phyloP scores from a whole-genome alignment of 345 rosid genomes.

The Corchorus olitorius region DNA sequence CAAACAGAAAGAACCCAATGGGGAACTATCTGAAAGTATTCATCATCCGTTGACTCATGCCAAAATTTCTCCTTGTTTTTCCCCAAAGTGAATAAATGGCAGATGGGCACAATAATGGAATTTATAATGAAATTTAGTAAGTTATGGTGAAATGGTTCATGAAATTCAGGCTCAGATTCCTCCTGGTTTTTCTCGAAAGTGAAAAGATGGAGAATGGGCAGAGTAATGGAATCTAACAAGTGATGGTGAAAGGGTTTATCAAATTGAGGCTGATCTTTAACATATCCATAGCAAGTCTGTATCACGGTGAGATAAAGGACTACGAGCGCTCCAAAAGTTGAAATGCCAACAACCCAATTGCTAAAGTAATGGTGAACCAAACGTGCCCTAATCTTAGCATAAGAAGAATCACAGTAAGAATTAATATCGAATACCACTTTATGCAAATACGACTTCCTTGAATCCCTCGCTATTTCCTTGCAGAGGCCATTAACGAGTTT shows the following conservation, averaged over 20 bases:
- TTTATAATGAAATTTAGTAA: too few species aligned
- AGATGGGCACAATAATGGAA: too few species aligned
- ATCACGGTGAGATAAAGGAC: slow-evolving; percentile 24
- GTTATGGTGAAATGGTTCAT: too few species aligned
- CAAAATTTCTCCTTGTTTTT: too few species aligned
- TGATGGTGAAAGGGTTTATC: neutral
- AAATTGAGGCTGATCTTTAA: neutral
- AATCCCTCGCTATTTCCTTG: slow-evolving; percentile 28
- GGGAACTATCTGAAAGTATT: too few species aligned
- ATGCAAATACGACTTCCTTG: slow-evolving; percentile 19
- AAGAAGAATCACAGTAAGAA: neutral
- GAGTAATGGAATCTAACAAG: neutral
- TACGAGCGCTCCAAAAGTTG: slow-evolving; percentile 22
- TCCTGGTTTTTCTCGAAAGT: neutral
- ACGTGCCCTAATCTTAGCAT: slow-evolving; percentile 18
- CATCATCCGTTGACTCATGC: neutral
- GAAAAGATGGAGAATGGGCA: neutral
- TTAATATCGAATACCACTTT: slow-evolving; percentile 21
- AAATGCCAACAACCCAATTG: slow-evolving; percentile 30
- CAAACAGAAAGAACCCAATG: neutral
- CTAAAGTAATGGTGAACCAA: slow-evolving; percentile 34
- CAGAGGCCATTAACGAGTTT: slow-evolving; percentile 30
- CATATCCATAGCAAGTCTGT: slow-evolving; percentile 23
- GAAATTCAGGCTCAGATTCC: neutral
- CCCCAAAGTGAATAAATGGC: too few species aligned